phyloP scores from a whole-genome alignment of 2,329 filamentous ascomycete genomes.

The Sporothrix brunneoviolacea region DNA sequence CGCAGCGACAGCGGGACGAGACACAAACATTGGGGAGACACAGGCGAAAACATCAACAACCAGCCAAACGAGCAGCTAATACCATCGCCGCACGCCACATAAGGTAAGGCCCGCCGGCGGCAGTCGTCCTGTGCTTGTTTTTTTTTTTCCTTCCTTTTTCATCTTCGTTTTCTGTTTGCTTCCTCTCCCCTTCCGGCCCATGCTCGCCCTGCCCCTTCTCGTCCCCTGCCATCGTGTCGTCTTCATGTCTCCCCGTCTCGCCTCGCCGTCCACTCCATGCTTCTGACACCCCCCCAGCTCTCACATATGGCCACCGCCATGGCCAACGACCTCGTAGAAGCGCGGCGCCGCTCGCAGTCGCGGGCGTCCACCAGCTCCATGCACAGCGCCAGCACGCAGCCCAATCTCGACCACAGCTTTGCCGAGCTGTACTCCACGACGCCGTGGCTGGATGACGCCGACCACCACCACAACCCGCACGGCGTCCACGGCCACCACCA shows the following conservation, averaged over 20 bases:
- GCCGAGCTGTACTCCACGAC: conserved; percentile 37
- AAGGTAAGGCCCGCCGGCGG: conserved; percentile 12
- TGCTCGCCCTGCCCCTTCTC: neutral
- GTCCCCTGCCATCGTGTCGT: neutral
- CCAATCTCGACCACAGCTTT: conserved; percentile 44
- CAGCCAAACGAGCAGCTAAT: too few relatives aligned
- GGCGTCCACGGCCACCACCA: conserved; percentile 37
- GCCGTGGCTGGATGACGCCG: conserved; percentile 40
- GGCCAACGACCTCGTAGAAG: conserved; percentile 28
- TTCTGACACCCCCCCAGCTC: conserved; percentile 18
- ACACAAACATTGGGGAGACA: conserved; percentile 7
- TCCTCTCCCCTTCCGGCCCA: neutral
- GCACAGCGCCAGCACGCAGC: conserved; percentile 47
- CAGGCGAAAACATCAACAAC: conserved; percentile 14
- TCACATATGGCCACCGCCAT: conserved; percentile 23
- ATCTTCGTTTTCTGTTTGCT: neutral
- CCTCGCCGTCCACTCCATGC: neutral
- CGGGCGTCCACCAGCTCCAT: conserved; percentile 51
- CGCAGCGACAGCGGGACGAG: neutral
- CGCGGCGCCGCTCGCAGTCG: conserved; percentile 46
- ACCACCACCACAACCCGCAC: conserved; percentile 40
- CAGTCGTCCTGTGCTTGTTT: conserved; percentile 3
- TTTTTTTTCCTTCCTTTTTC: neutral
- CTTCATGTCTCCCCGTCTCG: neutral
- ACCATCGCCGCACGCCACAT: conserved; percentile 10